Conservation (phyloP, 306 rosid genomes). For the Acacia confusa region DNA sequence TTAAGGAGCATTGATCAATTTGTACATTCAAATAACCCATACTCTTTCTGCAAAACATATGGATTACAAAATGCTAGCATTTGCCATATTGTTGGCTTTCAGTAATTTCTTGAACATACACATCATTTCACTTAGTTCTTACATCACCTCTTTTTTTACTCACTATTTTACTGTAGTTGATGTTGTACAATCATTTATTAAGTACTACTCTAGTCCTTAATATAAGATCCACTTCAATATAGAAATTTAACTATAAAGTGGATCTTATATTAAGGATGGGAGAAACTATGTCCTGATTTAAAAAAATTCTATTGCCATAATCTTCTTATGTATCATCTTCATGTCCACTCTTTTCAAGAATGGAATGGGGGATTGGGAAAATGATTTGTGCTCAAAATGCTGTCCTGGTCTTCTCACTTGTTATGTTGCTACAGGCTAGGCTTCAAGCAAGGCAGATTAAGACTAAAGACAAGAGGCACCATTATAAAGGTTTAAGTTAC, state of each 20-base stretch:
- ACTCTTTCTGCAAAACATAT: not conserved
- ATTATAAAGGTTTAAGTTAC: constrained; percentile 67
- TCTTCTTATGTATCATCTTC: not conserved
- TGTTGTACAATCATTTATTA: not conserved
- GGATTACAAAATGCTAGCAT: constrained; percentile 12
- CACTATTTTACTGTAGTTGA: not conserved
- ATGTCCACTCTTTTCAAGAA: not conserved
- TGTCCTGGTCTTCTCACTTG: not conserved
- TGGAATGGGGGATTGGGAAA: not conserved
- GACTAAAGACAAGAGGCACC: constrained; percentile 70
- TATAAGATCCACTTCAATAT: too few species aligned
- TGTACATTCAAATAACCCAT: not conserved
- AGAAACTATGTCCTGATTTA: not conserved
- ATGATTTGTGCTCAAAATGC: not conserved
- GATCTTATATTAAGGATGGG: too few species aligned
- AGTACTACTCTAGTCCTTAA: too few species aligned
- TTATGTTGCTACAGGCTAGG: constrained; percentile 51
- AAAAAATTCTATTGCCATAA: not conserved
- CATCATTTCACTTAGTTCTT: not conserved
- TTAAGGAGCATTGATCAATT: not conserved
- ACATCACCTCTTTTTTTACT: not conserved
- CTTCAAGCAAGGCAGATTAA: constrained; percentile 85
- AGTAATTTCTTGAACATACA: constrained; percentile 7
- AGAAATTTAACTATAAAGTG: too few species aligned
- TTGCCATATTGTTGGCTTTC: not conserved